Base-by-base conservation (phyloP, 176 grass and related monocot genomes). In the Musa itinerans region DNA sequence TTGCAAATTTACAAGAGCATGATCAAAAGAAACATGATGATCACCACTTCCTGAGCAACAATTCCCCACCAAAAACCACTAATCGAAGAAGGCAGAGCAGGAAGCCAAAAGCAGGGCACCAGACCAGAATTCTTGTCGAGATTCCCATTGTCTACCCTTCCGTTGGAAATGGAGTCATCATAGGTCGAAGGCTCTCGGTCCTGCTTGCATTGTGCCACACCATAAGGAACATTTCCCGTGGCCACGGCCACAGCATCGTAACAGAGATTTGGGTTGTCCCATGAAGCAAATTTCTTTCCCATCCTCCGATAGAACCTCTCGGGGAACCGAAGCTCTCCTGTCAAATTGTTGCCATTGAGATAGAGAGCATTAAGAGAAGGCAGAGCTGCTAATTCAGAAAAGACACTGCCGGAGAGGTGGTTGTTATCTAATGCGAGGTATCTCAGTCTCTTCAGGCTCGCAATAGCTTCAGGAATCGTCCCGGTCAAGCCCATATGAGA, bases 401-500 rank as follows among this genome's bases (percentile, higher is more conserved):
- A 83, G 9, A 96, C 89, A n/a, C 14, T 3, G 15, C 93, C 93
- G 1, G 79, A 54, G 16, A 96, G 84, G 0, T 57, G 75, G 74
- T 96, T 96, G 83, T 89, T 90, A 25, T 92, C 87, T 0, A 96
- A 86, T 52, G 89, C 89, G 22, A 96, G 53, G 87, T 83, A 96
- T 84, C 89, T 83, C 0, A 96, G 68, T 57, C 84, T 85, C 8
- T 63, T 20, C 9, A 96, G 77, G 16, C 63, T 24, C 11, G 83
- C 55, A 77, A 96, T 89, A 23, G 87, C 82, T 9, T 86, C 81
- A 10, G 92, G 89, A 24, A 96, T 88, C 9, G 69, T 2, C 1
- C 92, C 92, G 1, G 63, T 27, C 1, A 96, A 71, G 10, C 85
- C 78, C 0, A 27, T 24, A 53, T 76, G 83, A 15, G 89, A 92